Evolutionary conservation across 495 filamentous ascomycete genomes (phyloP).

Genomic region (Aspergillus asperescens): DNA sequence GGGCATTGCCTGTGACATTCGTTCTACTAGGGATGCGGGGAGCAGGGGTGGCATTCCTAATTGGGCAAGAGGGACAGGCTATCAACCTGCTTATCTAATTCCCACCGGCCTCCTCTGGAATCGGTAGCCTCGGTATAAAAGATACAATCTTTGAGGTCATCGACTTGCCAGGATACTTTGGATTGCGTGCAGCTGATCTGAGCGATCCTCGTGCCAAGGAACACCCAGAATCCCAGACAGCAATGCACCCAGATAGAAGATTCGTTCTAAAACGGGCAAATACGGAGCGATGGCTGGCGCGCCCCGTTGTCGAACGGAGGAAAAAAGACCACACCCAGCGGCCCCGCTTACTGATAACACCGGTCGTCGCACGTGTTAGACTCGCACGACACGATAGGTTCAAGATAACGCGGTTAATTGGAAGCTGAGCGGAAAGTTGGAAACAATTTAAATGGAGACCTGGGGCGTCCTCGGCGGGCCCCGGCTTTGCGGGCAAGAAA

Average conservation of each 20-base stretch:
- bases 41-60: no score
- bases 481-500: slow-evolving; percentile 33
- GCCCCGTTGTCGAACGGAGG: background rate
- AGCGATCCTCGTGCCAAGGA: background rate
- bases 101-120: no score
- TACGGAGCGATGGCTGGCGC: background rate
- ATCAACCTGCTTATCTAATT: no score
- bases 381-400: slow-evolving; percentile 35
- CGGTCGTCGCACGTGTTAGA: slow-evolving; percentile 32
- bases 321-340: background rate
- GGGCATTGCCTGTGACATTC: no score
- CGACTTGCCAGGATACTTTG: background rate
- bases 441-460: no score
- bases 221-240: background rate
- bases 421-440: slow-evolving; percentile 25
- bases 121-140: no score
- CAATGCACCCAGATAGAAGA: background rate
- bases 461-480: no score
- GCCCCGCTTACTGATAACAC: background rate
- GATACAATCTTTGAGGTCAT: background rate
- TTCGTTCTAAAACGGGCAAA: background rate
- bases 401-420: slow-evolving; percentile 25
- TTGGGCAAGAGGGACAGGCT: no score
- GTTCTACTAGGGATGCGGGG: no score
- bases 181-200: slow-evolving; percentile 1